These are phyloP conservation scores for Myxozyma udenii DNA, from an alignment of 805 yeast species.

Conservation along the genomic window DNA sequence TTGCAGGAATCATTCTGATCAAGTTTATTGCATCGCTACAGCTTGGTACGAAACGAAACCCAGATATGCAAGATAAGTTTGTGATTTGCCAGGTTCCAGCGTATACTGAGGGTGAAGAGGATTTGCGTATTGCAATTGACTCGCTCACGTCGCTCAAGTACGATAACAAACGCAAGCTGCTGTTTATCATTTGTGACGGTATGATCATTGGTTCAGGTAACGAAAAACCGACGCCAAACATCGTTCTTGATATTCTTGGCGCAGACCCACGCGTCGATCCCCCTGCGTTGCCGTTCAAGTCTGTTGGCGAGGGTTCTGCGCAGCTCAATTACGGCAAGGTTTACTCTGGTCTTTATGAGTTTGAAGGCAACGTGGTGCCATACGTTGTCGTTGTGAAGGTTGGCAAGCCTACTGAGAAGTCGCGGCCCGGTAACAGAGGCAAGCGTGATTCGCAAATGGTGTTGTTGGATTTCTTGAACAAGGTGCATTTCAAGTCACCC, in stretches of 20 bases:
- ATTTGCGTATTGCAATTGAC: conserved; percentile 55
- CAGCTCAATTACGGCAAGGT: conserved; percentile 61
- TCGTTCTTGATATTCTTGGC: conserved; percentile 48
- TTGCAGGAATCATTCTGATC: conserved; percentile 41
- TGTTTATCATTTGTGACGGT: conserved; percentile 57
- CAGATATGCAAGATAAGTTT: conserved; percentile 42
- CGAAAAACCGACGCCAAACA: conserved; percentile 54
- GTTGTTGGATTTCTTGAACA: conserved; percentile 57
- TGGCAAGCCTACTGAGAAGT: conserved; percentile 54
- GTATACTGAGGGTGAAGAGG: conserved; percentile 58
- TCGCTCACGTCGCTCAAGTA: conserved; percentile 55
- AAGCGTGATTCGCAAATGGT: conserved; percentile 62
- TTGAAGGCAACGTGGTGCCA: conserved; percentile 55
- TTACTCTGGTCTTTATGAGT: conserved; percentile 59
- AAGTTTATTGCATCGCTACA: conserved; percentile 43
- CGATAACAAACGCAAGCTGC: conserved; percentile 55
- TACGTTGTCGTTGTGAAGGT: conserved; percentile 53
- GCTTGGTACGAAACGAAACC: conserved; percentile 40
- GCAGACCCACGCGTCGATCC: conserved; percentile 49
- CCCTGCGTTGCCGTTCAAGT: conserved; percentile 52
- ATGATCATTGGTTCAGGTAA: conserved; percentile 59
- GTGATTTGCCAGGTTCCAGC: conserved; percentile 46
- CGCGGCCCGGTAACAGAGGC: conserved; percentile 59
- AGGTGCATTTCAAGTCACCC: conserved; percentile 56
- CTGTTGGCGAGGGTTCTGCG: conserved; percentile 58